phyloP scores from a whole-genome alignment of 768 basidiomycete genomes.

The Paxillus rubicundulus region DNA sequence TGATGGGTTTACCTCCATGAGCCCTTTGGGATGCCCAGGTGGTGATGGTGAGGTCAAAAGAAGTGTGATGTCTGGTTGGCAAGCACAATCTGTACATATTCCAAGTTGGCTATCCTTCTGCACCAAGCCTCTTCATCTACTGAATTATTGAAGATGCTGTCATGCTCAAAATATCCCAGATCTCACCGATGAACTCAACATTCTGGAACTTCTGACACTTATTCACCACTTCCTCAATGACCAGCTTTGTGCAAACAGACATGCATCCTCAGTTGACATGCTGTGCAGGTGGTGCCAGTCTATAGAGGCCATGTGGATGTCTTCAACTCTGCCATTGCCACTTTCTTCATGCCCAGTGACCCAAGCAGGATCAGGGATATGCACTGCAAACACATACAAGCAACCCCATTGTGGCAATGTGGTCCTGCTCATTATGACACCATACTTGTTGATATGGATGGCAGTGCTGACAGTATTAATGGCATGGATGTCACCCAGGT shows the following conservation, averaged over 20 bases:
- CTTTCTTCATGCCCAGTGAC: conserved; percentile 8
- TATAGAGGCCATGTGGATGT: conserved; percentile 1
- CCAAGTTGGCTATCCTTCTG: too few species aligned
- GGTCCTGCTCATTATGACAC: conserved; percentile 2
- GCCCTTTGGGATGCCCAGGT: too few species aligned
- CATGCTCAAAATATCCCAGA: background rate
- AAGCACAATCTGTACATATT: too few species aligned
- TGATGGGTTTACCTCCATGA: too few species aligned
- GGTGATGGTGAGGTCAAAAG: too few species aligned
- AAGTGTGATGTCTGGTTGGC: background rate
- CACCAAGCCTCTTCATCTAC: background rate
- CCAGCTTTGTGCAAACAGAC: background rate
- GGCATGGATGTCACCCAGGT: background rate
- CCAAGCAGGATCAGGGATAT: conserved; percentile 4
- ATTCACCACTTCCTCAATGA: conserved; percentile 4
- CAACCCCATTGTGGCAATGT: background rate
- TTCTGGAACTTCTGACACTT: background rate
- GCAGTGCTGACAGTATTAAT: background rate
- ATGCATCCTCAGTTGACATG: background rate
- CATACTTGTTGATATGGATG: background rate
- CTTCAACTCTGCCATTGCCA: background rate
- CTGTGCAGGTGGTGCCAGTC: conserved; percentile 4
- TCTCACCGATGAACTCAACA: background rate
- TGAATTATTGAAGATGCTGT: background rate
- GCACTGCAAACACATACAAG: conserved; percentile 2